Evolutionary conservation across 495 filamentous ascomycete species (phyloP), one percentile per base, ranked within the genome.

Genomic region (Immersiella caudata): DNA sequence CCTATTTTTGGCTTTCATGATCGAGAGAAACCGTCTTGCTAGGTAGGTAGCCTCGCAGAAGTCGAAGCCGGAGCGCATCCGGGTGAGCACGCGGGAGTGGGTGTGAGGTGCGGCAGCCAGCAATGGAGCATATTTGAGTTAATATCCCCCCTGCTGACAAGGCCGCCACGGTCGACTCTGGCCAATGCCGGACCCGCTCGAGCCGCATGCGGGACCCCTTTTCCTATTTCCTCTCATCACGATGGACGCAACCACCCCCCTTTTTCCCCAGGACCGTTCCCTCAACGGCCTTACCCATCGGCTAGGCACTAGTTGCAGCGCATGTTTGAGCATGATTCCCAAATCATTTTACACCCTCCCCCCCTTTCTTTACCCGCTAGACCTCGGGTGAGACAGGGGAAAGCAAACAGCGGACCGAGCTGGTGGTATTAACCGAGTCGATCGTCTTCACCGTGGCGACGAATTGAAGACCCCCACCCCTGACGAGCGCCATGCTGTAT

Each of bases 381-480:
- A 54, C 6, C 5, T 54, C 50, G 16, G 50, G n/a, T 54, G n/a
- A 54, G 50, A 54, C 50, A 54, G 6, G 50, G 50, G 50, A n/a
- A 54, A 54, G 50, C 50, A 54, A 54, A 54, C 6, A 54, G n/a
- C 50, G 21, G 6, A 54, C 6, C 50, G 16, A 18, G 50, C 21
- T 7, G 50, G n/a, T 54, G 33, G 33, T 24, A 54, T 54, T 54
- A 18, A 54, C 50, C 21, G n/a, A 7, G 18, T 6, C 16, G 50
- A 5, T 18, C 33, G 5, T 5, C 33, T 12, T 36, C 33, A 5
- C 5, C 12, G 33, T 36, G 6, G 12, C 6, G 5, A 18, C 5
- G 50, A 18, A 54, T 54, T 54, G 50, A 54, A 54, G 50, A 54
- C 50, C 50, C 50, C 50, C 50, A 54, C n/a, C n/a, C n/a, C n/a